Evolutionary conservation across 1,284 basidiomycete genomes (phyloP).

Genomic region (Golubevia pallescens): DNA sequence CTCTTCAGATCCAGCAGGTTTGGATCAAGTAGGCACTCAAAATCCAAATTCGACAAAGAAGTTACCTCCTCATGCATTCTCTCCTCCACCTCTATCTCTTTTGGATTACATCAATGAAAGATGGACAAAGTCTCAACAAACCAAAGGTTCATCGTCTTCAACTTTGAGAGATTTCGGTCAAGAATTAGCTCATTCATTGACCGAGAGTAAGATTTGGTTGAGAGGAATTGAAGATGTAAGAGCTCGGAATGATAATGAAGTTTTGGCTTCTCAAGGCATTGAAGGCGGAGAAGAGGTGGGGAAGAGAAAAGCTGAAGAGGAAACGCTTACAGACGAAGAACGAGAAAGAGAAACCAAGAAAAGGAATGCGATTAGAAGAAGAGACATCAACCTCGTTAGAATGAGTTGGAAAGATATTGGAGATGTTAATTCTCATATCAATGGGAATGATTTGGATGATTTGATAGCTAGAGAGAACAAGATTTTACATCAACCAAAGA

Average conservation of each 20-base stretch:
- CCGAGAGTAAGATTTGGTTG: conserved; percentile 36
- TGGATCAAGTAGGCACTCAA: conserved; percentile 7
- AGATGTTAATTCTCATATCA: background rate
- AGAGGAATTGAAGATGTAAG: conserved; percentile 32
- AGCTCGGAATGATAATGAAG: conserved; percentile 12
- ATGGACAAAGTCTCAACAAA: background rate
- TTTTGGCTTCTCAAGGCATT: background rate
- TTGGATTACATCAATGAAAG: conserved; percentile 29
- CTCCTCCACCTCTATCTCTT: conserved; percentile 27
- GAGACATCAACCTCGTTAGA: background rate
- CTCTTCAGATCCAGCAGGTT: conserved; percentile 14
- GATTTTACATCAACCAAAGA: too few relatives aligned
- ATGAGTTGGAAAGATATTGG: background rate
- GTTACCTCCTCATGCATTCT: conserved; percentile 30
- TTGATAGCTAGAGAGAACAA: too few relatives aligned
- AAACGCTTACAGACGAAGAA: background rate
- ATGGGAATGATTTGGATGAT: too few relatives aligned
- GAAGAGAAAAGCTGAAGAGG: background rate
- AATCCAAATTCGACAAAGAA: conserved; percentile 8
- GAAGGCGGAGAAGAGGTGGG: background rate
- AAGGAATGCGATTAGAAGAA: background rate
- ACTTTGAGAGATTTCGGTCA: conserved; percentile 20
- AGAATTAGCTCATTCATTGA: conserved; percentile 20
- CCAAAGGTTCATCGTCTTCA: background rate
- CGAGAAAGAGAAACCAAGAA: background rate